Evolutionary conservation across 768 basidiomycete genomes (phyloP).

Genomic region (Gloeopeniophorella convolvens): DNA sequence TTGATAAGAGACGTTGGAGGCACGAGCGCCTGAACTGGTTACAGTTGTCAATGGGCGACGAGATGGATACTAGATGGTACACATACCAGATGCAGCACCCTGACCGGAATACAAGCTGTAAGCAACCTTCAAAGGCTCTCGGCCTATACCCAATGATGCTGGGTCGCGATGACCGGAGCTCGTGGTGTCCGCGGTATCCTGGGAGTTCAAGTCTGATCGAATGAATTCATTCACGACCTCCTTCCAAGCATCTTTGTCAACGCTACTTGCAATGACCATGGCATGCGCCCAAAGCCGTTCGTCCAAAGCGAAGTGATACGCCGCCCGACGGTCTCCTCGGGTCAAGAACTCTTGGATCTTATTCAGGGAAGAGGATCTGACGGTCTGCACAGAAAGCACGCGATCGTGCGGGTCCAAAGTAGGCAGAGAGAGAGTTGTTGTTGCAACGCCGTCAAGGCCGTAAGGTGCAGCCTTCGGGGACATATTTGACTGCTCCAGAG

Average conservation of each 20-base stretch:
- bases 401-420: constrained; percentile 35
- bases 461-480: constrained; percentile 8
- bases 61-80: background rate
- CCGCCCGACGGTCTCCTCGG: constrained; percentile 78
- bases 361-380: constrained; percentile 61
- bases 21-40: constrained; percentile 8
- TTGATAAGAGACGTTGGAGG: constrained; percentile 12
- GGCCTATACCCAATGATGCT: constrained; percentile 35
- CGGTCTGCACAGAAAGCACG: constrained; percentile 50
- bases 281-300: constrained; percentile 94
- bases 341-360: constrained; percentile 75
- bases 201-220: constrained; percentile 58
- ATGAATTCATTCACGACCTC: constrained; percentile 85
- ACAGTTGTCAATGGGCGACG: background rate
- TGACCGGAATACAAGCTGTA: constrained; percentile 85
- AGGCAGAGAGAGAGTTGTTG: constrained; percentile 17
- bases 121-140: constrained; percentile 71
- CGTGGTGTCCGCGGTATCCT: constrained; percentile 24
- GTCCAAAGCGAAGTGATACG: constrained; percentile 83
- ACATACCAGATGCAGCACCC: constrained; percentile 66
- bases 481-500: constrained; percentile 10
- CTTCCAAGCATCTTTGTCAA: constrained; percentile 92
- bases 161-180: constrained; percentile 20
- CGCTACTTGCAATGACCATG: constrained; percentile 85
- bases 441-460: constrained; percentile 12